These are phyloP conservation scores for Melaleuca alternifolia DNA, from an alignment of 345 rosid genomes.

Conservation along the genomic window DNA sequence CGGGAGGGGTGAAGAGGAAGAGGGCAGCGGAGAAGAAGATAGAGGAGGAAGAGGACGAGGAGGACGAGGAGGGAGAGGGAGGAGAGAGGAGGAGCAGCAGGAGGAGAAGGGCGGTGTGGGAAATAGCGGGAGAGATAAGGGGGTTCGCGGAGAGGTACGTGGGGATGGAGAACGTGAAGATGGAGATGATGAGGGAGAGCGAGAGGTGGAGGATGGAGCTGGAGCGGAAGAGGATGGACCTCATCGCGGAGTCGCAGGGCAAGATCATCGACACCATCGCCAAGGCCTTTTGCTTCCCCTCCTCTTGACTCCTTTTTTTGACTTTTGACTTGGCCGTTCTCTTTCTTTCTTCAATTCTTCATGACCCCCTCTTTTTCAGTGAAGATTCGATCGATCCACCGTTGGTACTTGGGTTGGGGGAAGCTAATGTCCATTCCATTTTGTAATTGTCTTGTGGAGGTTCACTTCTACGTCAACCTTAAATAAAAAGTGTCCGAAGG, in stretches of 20 bases:
- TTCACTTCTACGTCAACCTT: background rate
- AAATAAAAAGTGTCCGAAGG: background rate
- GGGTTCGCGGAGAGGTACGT: slow-evolving; percentile 45
- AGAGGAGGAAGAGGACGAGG: slow-evolving; percentile 10
- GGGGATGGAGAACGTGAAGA: slow-evolving; percentile 56
- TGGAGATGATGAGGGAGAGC: slow-evolving; percentile 52
- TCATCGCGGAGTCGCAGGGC: slow-evolving; percentile 48
- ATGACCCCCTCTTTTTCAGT: background rate
- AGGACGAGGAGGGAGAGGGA: background rate
- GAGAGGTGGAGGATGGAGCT: slow-evolving; percentile 50
- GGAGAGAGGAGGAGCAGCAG: background rate
- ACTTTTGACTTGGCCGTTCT: background rate
- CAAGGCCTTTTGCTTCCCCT: slow-evolving; percentile 10
- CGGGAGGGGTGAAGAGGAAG: background rate
- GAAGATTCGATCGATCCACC: background rate
- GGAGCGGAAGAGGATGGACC: slow-evolving; percentile 49
- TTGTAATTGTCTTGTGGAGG: background rate
- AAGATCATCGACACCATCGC: slow-evolving; percentile 42
- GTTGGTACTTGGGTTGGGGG: background rate
- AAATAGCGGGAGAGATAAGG: slow-evolving; percentile 47
- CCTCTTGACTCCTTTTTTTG: background rate
- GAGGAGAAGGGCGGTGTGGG: slow-evolving; percentile 15
- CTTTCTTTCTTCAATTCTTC: background rate
- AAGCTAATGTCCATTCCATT: background rate
- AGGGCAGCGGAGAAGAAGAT: slow-evolving; percentile 10